These are phyloP conservation scores for Boechera divaricarpa DNA, from an alignment of 345 rosid species.

Conservation along the genomic window DNA sequence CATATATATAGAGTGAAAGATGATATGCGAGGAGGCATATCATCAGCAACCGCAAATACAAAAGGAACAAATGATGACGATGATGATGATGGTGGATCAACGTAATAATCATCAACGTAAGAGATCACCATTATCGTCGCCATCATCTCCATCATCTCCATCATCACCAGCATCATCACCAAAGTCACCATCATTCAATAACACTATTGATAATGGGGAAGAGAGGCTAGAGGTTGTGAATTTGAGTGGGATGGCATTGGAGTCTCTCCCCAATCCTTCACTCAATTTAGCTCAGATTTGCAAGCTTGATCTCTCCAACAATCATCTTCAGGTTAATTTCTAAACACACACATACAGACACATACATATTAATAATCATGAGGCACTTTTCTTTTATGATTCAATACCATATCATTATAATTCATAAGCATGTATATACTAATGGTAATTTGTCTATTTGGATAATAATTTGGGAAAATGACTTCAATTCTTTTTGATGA, in stretches of 20 bases:
- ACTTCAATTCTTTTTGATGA: background rate
- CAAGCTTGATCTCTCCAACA: conserved; percentile 83
- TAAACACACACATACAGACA: background rate
- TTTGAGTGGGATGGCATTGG: conserved; percentile 71
- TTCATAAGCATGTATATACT: conserved; percentile 15
- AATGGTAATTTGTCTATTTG: background rate
- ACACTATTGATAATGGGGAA: conserved; percentile 39
- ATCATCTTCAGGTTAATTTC: conserved; percentile 71
- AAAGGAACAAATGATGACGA: conserved; percentile 43
- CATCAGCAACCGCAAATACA: conserved; percentile 34
- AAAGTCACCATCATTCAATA: conserved; percentile 33
- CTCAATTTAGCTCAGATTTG: conserved; percentile 65
- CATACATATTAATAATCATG: background rate
- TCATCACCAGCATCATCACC: conserved; percentile 37
- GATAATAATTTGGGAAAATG: background rate
- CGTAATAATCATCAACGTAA: background rate
- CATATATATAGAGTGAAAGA: conserved; percentile 10
- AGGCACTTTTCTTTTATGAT: background rate
- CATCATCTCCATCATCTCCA: conserved; percentile 23
- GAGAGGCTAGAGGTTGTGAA: conserved; percentile 62
- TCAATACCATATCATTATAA: background rate
- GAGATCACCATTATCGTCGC: conserved; percentile 23
- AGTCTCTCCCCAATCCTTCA: conserved; percentile 64
- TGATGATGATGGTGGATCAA: conserved; percentile 43
- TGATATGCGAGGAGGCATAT: conserved; percentile 45